Evolutionary conservation across 2,329 filamentous ascomycete species (phyloP).

Genomic region (Purpureocillium takamizusanense): DNA sequence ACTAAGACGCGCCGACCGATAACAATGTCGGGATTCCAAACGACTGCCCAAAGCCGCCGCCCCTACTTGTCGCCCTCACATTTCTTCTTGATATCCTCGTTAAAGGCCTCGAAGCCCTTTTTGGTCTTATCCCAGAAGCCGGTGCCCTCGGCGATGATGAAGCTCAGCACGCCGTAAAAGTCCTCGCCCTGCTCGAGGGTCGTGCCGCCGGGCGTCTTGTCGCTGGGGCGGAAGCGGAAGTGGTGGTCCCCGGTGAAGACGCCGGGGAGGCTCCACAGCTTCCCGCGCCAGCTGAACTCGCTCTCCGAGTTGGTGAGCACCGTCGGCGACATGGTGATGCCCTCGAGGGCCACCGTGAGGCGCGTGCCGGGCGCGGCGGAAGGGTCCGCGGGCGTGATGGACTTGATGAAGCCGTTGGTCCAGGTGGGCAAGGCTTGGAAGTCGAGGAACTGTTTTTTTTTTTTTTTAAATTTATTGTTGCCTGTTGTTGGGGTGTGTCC

Average conservation of each 20-base stretch:
- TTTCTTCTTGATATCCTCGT: conserved; percentile 1
- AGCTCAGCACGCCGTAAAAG: conserved; percentile 7
- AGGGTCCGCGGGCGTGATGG: not conserved
- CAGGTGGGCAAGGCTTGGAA: conserved; percentile 1
- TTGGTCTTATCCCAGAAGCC: not conserved
- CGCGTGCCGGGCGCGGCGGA: not conserved
- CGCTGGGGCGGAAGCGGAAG: conserved; percentile 12
- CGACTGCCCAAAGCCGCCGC: no score
- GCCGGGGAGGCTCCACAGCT: conserved; percentile 2
- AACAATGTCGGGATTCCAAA: no score
- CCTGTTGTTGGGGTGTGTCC: no score
- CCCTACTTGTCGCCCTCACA: not conserved
- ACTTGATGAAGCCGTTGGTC: conserved; percentile 2
- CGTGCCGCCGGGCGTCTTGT: conserved; percentile 10
- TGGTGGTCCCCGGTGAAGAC: conserved; percentile 11
- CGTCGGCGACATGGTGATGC: not conserved
- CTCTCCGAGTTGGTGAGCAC: conserved; percentile 4
- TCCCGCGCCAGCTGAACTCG: conserved; percentile 11
- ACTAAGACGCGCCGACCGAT: no score
- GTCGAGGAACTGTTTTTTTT: conserved; percentile 5
- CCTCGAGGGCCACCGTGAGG: not conserved
- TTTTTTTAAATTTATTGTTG: no score
- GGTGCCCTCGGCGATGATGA: not conserved
- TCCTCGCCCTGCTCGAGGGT: conserved; percentile 12
- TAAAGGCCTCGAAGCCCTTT: not conserved